phyloP scores from a whole-genome alignment of 164 flowering plant genomes.

The Piper longum region DNA sequence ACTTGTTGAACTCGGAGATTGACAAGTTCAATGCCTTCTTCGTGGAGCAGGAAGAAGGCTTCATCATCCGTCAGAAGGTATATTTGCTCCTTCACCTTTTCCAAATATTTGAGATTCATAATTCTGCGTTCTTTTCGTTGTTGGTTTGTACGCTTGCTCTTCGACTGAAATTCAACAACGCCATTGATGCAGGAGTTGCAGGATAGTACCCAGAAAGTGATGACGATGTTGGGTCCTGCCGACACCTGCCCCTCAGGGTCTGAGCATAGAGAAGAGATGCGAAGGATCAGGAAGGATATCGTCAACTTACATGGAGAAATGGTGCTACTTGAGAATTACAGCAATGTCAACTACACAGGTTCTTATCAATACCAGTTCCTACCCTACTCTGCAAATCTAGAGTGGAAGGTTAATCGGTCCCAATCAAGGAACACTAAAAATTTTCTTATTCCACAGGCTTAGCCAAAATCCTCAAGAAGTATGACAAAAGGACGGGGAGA shows the following conservation, averaged over 20 bases:
- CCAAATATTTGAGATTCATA: not conserved
- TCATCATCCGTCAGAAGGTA: slow-evolving; percentile 64
- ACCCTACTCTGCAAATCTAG: not conserved
- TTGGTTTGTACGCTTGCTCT: not conserved
- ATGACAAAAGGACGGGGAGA: slow-evolving; percentile 72
- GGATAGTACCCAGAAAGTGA: slow-evolving; percentile 38
- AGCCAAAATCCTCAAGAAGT: slow-evolving; percentile 82
- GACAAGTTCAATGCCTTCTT: slow-evolving; percentile 82
- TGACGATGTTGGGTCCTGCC: slow-evolving; percentile 29
- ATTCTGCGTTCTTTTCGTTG: not conserved
- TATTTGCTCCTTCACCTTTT: not conserved
- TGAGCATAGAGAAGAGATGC: slow-evolving; percentile 39
- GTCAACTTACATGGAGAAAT: slow-evolving; percentile 88
- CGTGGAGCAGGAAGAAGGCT: slow-evolving; percentile 79
- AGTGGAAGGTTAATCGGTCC: no score
- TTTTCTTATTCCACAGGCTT: slow-evolving; percentile 30
- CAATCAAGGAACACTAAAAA: not conserved
- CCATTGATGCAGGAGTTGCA: slow-evolving; percentile 43
- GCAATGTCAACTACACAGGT: slow-evolving; percentile 85
- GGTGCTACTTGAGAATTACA: slow-evolving; percentile 72
- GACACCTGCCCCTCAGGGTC: slow-evolving; percentile 32
- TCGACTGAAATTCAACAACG: not conserved
- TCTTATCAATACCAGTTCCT: not conserved
- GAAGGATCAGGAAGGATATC: slow-evolving; percentile 45
- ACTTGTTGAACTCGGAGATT: slow-evolving; percentile 54